Conservation (phyloP, 257 asterid genomes). For the Nicotiana sylvestris region DNA sequence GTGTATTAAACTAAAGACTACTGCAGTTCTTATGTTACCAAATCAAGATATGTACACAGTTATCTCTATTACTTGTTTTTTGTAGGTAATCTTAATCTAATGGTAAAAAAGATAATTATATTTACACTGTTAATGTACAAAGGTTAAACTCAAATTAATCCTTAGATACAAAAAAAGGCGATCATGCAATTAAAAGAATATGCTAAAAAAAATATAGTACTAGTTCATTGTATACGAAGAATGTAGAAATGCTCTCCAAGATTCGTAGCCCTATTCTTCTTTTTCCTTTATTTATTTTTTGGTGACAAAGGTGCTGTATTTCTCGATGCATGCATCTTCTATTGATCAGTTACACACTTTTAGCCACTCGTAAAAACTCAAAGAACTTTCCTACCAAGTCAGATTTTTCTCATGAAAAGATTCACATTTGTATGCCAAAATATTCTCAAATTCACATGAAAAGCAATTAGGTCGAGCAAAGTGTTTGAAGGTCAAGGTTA, state of each 20-base stretch:
- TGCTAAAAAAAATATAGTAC: not conserved
- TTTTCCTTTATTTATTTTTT: not conserved
- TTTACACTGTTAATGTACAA: too few relatives aligned
- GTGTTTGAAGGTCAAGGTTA: not conserved
- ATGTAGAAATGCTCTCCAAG: not conserved
- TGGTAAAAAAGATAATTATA: not conserved
- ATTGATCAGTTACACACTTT: not conserved
- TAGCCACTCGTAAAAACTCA: not conserved
- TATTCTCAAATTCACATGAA: not conserved
- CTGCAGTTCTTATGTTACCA: not conserved
- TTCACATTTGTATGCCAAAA: not conserved
- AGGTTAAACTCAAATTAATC: not conserved
- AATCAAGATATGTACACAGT: not conserved
- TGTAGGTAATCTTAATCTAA: not conserved
- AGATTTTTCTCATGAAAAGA: not conserved
- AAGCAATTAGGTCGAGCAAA: too few relatives aligned
- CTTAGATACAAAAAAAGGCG: not conserved
- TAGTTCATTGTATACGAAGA: not conserved
- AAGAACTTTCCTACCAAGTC: not conserved
- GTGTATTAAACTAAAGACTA: not conserved
- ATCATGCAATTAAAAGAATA: not conserved
- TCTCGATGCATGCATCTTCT: slow-evolving; percentile 1
- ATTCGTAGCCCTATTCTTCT: not conserved
- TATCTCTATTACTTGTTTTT: not conserved
- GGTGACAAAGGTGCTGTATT: not conserved